Conservation (phyloP, 2,329 filamentous ascomycete species). For the Exophiala alcalophila region DNA sequence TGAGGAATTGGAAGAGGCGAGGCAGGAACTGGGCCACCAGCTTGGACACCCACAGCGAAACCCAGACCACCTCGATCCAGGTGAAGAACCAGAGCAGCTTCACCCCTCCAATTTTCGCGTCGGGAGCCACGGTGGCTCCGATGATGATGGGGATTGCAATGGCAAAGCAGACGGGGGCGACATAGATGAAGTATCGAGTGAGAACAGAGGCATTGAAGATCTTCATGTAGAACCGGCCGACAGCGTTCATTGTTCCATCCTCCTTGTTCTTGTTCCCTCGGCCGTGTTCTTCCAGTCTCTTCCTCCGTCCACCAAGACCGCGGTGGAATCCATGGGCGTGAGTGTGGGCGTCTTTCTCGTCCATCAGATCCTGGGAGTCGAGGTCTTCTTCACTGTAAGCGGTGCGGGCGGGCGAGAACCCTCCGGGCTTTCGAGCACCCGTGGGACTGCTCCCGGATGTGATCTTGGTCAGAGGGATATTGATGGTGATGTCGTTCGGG, state of each 20-base stretch:
- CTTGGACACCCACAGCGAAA: slow-evolving; percentile 62
- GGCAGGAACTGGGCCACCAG: slow-evolving; percentile 58
- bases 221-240: slow-evolving; percentile 60
- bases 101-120: slow-evolving; percentile 55
- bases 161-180: slow-evolving; percentile 55
- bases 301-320: slow-evolving; percentile 33
- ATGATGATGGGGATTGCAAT: slow-evolving; percentile 63
- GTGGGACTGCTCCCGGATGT: slow-evolving; percentile 46
- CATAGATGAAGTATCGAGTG: slow-evolving; percentile 63
- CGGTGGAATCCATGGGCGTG: slow-evolving; percentile 21
- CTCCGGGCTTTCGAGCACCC: slow-evolving; percentile 43
- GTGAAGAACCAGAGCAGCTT: slow-evolving; percentile 60
- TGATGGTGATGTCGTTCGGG: slow-evolving; percentile 55
- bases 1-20: slow-evolving; percentile 58
- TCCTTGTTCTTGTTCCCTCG: slow-evolving; percentile 41
- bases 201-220: slow-evolving; percentile 62
- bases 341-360: slow-evolving; percentile 26
- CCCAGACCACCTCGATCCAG: slow-evolving; percentile 65
- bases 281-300: slow-evolving; percentile 37
- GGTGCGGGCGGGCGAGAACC: slow-evolving; percentile 36
- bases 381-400: slow-evolving; percentile 29
- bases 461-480: slow-evolving; percentile 60
- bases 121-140: slow-evolving; percentile 50
- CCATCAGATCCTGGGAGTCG: slow-evolving; percentile 30
- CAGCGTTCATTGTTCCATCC: slow-evolving; percentile 55